Evolutionary conservation across 352 stramenopile species (phyloP).

Genomic region (Phytophthora pistaciae): DNA sequence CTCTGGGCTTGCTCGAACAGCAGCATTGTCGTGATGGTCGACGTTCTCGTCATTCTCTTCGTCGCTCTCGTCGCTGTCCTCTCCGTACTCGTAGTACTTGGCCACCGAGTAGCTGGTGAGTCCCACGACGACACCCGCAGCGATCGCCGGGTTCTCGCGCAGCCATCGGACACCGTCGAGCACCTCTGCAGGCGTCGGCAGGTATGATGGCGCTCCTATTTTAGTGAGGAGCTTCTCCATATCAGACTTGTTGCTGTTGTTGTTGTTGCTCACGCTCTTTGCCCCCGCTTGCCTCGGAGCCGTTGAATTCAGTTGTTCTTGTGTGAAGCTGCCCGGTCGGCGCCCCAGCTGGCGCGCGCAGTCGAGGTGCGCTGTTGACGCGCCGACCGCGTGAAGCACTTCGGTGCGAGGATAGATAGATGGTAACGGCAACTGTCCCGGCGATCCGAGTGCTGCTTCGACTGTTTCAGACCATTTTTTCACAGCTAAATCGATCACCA

Average conservation of each 20-base stretch:
- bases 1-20: constrained; percentile 33
- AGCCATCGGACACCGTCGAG: constrained; percentile 71
- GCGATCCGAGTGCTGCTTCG: constrained; percentile 7
- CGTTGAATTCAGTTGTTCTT: constrained; percentile 38
- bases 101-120: constrained; percentile 76
- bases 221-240: constrained; percentile 55
- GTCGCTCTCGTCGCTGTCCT: constrained; percentile 37
- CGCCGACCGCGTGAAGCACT: constrained; percentile 35
- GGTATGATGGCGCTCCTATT: constrained; percentile 62
- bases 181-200: constrained; percentile 72
- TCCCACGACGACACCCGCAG: constrained; percentile 68
- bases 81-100: constrained; percentile 64
- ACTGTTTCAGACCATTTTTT: neutral
- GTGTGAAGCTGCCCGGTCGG: neutral
- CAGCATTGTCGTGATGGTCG: neutral
- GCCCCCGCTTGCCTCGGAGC: constrained; percentile 10
- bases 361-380: constrained; percentile 46
- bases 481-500: constrained; percentile 8
- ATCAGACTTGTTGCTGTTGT: neutral
- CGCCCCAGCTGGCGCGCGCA: constrained; percentile 12
- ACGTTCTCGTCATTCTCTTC: constrained; percentile 29
- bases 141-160: constrained; percentile 72
- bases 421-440: constrained; percentile 31
- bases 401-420: constrained; percentile 13
- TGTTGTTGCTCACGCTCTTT: neutral